Evolutionary conservation across 257 asterid species (phyloP).

Genomic region (Nicotiana otophora): DNA sequence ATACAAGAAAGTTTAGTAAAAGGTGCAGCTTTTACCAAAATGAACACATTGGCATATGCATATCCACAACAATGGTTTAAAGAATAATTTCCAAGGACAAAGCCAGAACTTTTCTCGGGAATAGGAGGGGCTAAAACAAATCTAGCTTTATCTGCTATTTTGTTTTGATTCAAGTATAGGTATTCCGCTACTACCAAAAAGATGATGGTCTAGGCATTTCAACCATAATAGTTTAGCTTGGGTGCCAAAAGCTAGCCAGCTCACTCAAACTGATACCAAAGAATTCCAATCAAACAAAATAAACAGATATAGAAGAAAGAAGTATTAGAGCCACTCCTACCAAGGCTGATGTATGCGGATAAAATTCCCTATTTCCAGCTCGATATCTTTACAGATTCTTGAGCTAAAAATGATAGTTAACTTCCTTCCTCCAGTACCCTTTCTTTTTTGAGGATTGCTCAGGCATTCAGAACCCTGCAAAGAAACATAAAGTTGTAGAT

Average conservation of each 20-base stretch:
- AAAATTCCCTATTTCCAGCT: conserved; percentile 65
- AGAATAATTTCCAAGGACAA: not conserved
- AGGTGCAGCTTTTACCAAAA: not conserved
- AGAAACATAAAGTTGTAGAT: conserved; percentile 12
- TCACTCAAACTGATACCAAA: not conserved
- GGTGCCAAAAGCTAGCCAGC: not conserved
- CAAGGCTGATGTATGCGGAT: conserved; percentile 66
- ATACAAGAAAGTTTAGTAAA: not conserved
- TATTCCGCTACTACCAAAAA: not conserved
- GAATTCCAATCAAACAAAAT: not conserved
- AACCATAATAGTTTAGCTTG: conserved; percentile 1
- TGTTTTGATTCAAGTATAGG: not conserved
- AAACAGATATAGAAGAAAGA: not conserved
- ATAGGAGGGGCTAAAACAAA: not conserved
- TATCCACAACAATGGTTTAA: not conserved
- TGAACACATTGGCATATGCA: not conserved
- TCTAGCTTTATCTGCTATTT: not conserved
- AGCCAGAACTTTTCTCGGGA: not conserved
- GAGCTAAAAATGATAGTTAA: conserved; percentile 66
- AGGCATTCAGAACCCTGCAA: conserved; percentile 39
- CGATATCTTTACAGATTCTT: conserved; percentile 52
- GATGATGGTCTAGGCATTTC: not conserved
- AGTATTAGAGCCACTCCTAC: conserved; percentile 35
- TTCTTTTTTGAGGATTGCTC: conserved; percentile 24
- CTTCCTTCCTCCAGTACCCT: conserved; percentile 28